A percentile compares a stretch with the other conserved stretches of the same genome.
These are phyloP conservation scores for Diutina rugosa DNA, from an alignment of 1,139 yeast genomes.

Conservation along the genomic window DNA sequence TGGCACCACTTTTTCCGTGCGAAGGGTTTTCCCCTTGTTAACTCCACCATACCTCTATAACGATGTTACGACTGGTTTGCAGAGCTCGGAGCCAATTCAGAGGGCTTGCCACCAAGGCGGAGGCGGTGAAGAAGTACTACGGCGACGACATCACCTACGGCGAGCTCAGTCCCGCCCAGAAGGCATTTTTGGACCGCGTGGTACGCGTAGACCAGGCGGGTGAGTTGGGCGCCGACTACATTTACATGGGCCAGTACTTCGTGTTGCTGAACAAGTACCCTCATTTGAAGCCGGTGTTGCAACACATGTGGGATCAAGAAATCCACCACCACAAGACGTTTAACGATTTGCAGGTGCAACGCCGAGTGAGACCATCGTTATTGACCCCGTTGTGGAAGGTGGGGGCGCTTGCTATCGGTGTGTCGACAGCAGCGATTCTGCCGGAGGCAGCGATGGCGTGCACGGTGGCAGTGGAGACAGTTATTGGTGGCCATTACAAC, in stretches of 20 bases:
- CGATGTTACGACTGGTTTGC: not conserved
- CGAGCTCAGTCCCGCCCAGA: slow-evolving; percentile 43
- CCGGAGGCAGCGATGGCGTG: slow-evolving; percentile 99
- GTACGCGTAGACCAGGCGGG: slow-evolving; percentile 97
- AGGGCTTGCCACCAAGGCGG: not conserved
- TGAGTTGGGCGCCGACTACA: slow-evolving; percentile 92
- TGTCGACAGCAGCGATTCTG: slow-evolving; percentile 73
- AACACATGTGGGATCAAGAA: slow-evolving; percentile 99
- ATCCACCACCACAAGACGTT: slow-evolving; percentile 80
- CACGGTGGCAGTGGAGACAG: slow-evolving; percentile 97
- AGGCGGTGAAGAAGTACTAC: not conserved
- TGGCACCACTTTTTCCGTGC: not conserved
- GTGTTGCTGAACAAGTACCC: slow-evolving; percentile 63
- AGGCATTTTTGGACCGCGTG: slow-evolving; percentile 60
- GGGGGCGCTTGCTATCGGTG: slow-evolving; percentile 83
- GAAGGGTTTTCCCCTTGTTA: not conserved
- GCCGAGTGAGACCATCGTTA: slow-evolving; percentile 82
- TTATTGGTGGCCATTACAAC: slow-evolving; percentile 92
- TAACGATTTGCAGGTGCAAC: slow-evolving; percentile 58
- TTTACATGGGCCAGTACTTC: slow-evolving; percentile 81
- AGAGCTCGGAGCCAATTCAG: not conserved
- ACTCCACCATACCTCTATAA: not conserved
- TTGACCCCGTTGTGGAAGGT: slow-evolving; percentile 88
- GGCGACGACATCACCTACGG: slow-evolving; percentile 15
- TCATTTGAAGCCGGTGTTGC: slow-evolving; percentile 56